Evolutionary conservation across 2,329 filamentous ascomycete species (phyloP).

Genomic region (Fusarium fracticaudum): DNA sequence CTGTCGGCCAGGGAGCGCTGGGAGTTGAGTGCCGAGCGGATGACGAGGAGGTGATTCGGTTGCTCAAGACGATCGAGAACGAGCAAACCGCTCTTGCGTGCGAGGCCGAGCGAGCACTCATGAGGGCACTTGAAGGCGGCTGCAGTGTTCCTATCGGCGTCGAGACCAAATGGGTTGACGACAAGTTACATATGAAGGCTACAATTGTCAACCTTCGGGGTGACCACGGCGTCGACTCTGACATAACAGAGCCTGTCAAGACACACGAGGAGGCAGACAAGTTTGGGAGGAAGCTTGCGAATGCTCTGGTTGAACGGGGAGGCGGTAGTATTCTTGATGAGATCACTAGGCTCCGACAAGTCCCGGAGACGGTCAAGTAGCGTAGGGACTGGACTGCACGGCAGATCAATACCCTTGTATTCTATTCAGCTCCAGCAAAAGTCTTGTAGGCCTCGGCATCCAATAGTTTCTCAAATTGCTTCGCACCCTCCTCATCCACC

Average conservation of each 20-base stretch:
- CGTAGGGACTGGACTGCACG: background rate
- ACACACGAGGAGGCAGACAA: slow-evolving; percentile 76
- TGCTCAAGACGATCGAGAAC: slow-evolving; percentile 73
- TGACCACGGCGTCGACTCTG: slow-evolving; percentile 75
- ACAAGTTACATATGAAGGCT: slow-evolving; percentile 74
- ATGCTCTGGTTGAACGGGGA: slow-evolving; percentile 77
- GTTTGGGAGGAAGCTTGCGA: slow-evolving; percentile 79
- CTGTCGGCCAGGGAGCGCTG: slow-evolving; percentile 92
- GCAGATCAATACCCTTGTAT: slow-evolving; percentile 25
- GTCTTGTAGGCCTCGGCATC: slow-evolving; percentile 79
- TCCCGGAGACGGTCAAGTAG: slow-evolving; percentile 43
- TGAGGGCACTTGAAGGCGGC: slow-evolving; percentile 92
- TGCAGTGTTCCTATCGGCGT: slow-evolving; percentile 97
- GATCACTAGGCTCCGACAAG: slow-evolving; percentile 67
- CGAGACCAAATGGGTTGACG: slow-evolving; percentile 75
- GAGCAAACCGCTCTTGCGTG: slow-evolving; percentile 74
- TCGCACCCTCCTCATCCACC: slow-evolving; percentile 70
- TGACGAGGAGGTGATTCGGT: slow-evolving; percentile 69
- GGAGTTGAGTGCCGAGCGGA: slow-evolving; percentile 83
- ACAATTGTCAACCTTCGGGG: slow-evolving; percentile 89
- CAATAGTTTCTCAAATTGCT: slow-evolving; percentile 82
- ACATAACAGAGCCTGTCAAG: slow-evolving; percentile 68
- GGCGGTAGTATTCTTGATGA: slow-evolving; percentile 85
- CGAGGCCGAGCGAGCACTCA: slow-evolving; percentile 82
- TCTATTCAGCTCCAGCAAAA: slow-evolving; percentile 66